Evolutionary conservation across 2,329 filamentous ascomycete genomes (phyloP).

Genomic region (Monosporascus sp.): DNA sequence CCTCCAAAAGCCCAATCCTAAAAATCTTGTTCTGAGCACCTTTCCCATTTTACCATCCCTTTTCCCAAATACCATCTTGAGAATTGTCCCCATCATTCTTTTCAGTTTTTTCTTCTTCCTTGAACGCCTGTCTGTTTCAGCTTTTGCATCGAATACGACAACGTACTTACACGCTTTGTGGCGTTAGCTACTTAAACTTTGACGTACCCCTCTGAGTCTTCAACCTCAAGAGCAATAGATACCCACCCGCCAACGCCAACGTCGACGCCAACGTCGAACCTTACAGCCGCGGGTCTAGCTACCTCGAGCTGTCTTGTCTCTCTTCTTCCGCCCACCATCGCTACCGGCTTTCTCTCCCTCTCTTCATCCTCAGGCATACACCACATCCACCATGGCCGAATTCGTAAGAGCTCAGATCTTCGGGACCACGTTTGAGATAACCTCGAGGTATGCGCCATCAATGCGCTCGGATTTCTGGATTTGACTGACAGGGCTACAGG

Average conservation of each 20-base stretch:
- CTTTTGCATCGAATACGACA: background rate
- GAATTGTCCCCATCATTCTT: background rate
- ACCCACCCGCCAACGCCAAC: too few relatives aligned
- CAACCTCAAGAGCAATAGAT: too few relatives aligned
- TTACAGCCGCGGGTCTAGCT: background rate
- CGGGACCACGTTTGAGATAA: constrained; percentile 99
- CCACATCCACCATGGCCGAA: constrained; percentile 75
- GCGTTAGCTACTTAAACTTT: background rate
- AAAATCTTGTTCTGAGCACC: background rate
- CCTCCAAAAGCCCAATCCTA: too few relatives aligned
- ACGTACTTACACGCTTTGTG: background rate
- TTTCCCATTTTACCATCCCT: background rate
- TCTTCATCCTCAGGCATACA: constrained; percentile 1
- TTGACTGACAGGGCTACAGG: constrained; percentile 43
- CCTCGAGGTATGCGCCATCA: constrained; percentile 66
- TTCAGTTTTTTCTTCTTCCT: background rate
- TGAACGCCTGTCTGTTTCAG: too few relatives aligned
- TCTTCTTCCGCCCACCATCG: constrained; percentile 6
- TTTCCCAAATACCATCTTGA: background rate
- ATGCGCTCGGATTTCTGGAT: constrained; percentile 3
- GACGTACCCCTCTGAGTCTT: too few relatives aligned
- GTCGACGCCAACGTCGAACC: background rate
- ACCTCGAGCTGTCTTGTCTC: background rate
- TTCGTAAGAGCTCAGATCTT: constrained; percentile 99
- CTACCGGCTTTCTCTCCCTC: constrained; percentile 8